These are phyloP conservation scores for Albatrellus sp. DNA, from an alignment of 1,284 basidiomycete genomes.

Conservation along the genomic window DNA sequence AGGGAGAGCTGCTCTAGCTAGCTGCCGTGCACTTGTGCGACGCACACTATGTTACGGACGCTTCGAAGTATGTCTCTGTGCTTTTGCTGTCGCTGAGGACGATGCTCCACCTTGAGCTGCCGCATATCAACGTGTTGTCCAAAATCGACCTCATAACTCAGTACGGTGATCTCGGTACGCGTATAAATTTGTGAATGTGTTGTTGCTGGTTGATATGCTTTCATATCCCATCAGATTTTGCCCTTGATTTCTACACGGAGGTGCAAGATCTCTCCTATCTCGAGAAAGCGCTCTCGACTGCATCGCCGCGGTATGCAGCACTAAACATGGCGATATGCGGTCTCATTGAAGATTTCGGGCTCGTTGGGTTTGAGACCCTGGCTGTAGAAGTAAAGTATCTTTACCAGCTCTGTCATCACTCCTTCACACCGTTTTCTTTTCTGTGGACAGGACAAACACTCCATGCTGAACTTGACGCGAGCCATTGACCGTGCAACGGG, in stretches of 20 bases:
- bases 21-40: constrained; percentile 94
- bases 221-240: constrained; percentile 62
- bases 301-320: constrained; percentile 57
- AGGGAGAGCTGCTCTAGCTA: constrained; percentile 40
- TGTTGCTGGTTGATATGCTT: not conserved
- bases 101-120: constrained; percentile 97
- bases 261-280: constrained; percentile 93
- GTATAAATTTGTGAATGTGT: constrained; percentile 3
- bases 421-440: not conserved
- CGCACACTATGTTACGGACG: constrained; percentile 93
- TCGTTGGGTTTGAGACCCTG: constrained; percentile 94
- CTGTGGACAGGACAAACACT: constrained; percentile 68
- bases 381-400: constrained; percentile 69
- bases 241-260: constrained; percentile 96
- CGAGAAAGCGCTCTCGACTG: constrained; percentile 58
- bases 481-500: constrained; percentile 84
- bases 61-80: constrained; percentile 90
- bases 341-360: constrained; percentile 86
- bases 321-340: constrained; percentile 88
- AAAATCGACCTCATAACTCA: constrained; percentile 86
- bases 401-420: not conserved
- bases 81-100: constrained; percentile 86
- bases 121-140: constrained; percentile 93
- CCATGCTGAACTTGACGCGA: constrained; percentile 79
- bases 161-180: constrained; percentile 79